Evolutionary conservation across 768 basidiomycete species (phyloP).

Genomic region (Cubamyces lactineus): DNA sequence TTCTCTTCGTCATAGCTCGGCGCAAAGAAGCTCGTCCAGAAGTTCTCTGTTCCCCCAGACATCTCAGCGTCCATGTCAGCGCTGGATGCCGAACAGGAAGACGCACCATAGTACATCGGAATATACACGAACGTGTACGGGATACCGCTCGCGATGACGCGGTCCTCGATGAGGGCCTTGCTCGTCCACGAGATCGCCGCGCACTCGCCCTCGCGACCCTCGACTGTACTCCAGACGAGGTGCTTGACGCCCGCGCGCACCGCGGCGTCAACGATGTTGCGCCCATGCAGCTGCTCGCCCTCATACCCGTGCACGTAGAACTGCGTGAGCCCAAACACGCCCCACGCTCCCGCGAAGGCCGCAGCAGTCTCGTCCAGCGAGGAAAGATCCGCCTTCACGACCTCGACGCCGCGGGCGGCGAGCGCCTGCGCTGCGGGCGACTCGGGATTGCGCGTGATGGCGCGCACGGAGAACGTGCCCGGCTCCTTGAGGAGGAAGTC

Average conservation of each 20-base stretch:
- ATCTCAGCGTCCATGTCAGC: background rate
- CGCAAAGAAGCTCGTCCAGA: slow-evolving; percentile 20
- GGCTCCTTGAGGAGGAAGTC: slow-evolving; percentile 16
- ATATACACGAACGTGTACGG: slow-evolving; percentile 18
- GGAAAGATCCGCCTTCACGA: slow-evolving; percentile 13
- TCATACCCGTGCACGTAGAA: slow-evolving; percentile 19
- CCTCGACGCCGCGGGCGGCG: slow-evolving; percentile 14
- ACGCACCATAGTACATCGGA: slow-evolving; percentile 15
- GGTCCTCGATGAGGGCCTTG: slow-evolving; percentile 17
- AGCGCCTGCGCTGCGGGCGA: slow-evolving; percentile 14
- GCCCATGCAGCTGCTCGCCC: slow-evolving; percentile 16
- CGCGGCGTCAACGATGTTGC: slow-evolving; percentile 16
- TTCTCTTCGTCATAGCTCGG: slow-evolving; percentile 17
- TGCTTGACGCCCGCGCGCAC: slow-evolving; percentile 13
- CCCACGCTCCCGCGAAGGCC: slow-evolving; percentile 14
- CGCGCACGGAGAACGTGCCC: slow-evolving; percentile 14
- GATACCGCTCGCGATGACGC: slow-evolving; percentile 16
- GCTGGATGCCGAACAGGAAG: background rate
- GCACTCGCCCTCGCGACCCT: slow-evolving; percentile 18
- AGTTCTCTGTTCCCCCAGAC: slow-evolving; percentile 7
- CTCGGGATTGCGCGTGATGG: slow-evolving; percentile 15
- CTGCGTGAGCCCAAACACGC: slow-evolving; percentile 15
- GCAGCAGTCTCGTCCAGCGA: slow-evolving; percentile 17
- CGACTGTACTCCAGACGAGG: slow-evolving; percentile 16
- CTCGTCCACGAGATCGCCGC: slow-evolving; percentile 16